Conservation (phyloP, 2,329 filamentous ascomycete species). For the Exophiala mesophila region DNA sequence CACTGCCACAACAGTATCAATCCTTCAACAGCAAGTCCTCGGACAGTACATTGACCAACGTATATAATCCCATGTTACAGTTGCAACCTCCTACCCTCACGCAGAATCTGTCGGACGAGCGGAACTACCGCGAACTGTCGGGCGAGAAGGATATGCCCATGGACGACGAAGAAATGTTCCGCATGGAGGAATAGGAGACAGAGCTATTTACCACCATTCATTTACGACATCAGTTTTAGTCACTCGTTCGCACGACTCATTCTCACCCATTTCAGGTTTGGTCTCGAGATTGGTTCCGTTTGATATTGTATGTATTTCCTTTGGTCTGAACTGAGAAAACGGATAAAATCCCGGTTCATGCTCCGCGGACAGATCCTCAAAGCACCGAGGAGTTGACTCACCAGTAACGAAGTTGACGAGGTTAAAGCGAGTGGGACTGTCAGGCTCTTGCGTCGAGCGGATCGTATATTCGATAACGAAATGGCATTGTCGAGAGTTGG, state of each 20-base stretch:
- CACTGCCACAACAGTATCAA: constrained; percentile 58
- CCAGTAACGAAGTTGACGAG: constrained; percentile 23
- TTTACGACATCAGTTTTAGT: background rate
- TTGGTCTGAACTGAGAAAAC: constrained; percentile 11
- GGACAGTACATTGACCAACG: constrained; percentile 31
- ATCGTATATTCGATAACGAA: constrained; percentile 18
- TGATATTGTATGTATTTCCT: constrained; percentile 10
- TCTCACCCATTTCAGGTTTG: background rate
- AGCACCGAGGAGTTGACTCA: constrained; percentile 27
- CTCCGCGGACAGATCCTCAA: constrained; percentile 27
- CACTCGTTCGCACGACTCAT: constrained; percentile 1
- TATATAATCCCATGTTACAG: constrained; percentile 40
- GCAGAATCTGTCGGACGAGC: constrained; percentile 46
- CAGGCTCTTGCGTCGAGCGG: constrained; percentile 26
- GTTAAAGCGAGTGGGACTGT: constrained; percentile 29
- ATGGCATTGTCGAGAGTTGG: background rate
- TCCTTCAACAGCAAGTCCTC: constrained; percentile 29
- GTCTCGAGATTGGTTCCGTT: background rate
- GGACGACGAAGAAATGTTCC: constrained; percentile 93
- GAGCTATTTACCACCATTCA: background rate
- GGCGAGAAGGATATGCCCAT: constrained; percentile 52
- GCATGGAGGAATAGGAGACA: constrained; percentile 77
- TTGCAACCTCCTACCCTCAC: constrained; percentile 41
- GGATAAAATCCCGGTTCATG: constrained; percentile 12
- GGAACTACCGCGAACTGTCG: constrained; percentile 66